Base-by-base conservation (phyloP, 2,329 filamentous ascomycete species). In the Dactylellina cionopaga region DNA sequence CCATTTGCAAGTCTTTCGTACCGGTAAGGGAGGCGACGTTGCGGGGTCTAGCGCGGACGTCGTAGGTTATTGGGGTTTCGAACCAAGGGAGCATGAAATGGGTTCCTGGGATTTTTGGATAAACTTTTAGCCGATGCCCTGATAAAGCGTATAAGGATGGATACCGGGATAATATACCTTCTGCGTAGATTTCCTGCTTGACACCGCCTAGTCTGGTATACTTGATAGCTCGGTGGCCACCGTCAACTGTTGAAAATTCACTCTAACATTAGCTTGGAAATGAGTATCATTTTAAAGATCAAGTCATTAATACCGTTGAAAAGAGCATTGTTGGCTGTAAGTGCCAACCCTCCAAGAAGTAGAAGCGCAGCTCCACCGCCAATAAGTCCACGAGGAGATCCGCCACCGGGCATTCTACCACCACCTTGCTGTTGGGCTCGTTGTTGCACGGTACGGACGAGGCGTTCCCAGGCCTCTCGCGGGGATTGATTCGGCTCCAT, bases 1-100 rank as follows among this genome's bases (percentile, higher is more conserved):
- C 95, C 95, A 99, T 99, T 85, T 99, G 95, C 82, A 99, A 84
- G 83, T 99, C 95, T 86, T 99, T 99, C 80, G 95, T 99, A 77
- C 95, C 95, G 71, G 95, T 99, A 76, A 99, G 87, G 76, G 95
- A 98, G 76, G 95, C 91, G 78, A 99, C 93, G 79, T 96, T 97
- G 80, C 95, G 89, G 78, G 95, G 95, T 85, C 94, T 97, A 72
- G 95, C 95, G 83, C 95, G 94, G 77, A 99, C 95, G 81, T 99
- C 94, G 85, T 98, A 99, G 78, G 93, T 89, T 81, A 99, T 88
- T 55, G 95, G 92, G 3, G 93, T 96, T 83, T 99, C 95, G 82
- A 99, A 90, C 95, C 95, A 99, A 54, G 95, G 95, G 76, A 99
- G 89, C 77, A 90, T 88, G 80, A 99, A 84, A 82, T 99, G 95